Evolutionary conservation across 148 eudicot species (phyloP).

Genomic region (Simmondsia chinensis): DNA sequence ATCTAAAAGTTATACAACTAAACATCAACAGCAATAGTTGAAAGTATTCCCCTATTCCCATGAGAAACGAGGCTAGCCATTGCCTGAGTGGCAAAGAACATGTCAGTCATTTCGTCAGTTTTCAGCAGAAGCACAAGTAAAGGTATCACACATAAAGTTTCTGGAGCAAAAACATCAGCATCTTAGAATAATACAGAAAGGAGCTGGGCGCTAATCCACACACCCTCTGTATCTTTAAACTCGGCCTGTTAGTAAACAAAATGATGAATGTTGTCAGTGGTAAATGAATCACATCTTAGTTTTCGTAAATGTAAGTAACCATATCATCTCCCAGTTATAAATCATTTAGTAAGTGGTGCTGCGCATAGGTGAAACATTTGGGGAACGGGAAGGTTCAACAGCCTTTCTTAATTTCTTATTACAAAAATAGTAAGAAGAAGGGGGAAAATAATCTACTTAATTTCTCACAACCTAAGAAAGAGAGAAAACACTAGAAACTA

Average conservation of each 20-base stretch:
- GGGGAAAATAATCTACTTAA: no score
- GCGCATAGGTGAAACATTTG: no score
- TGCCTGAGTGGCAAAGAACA: slow-evolving; percentile 76
- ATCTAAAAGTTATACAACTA: slow-evolving; percentile 41
- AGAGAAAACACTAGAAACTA: no score
- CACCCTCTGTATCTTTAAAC: slow-evolving; percentile 58
- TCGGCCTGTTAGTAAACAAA: slow-evolving; percentile 44
- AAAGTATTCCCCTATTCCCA: slow-evolving; percentile 45
- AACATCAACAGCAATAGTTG: slow-evolving; percentile 66
- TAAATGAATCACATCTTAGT: no score
- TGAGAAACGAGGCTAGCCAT: slow-evolving; percentile 64
- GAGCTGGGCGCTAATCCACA: slow-evolving; percentile 68
- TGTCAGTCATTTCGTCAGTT: slow-evolving; percentile 59
- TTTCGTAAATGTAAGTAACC: no score
- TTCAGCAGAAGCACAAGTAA: slow-evolving; percentile 51
- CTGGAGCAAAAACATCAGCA: slow-evolving; percentile 33
- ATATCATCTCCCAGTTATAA: no score
- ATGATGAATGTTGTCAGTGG: no score
- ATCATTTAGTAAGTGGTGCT: no score
- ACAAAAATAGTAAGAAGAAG: no score
- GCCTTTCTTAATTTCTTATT: no score
- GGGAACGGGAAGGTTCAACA: no score
- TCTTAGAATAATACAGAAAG: slow-evolving; percentile 68
- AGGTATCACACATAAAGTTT: slow-evolving; percentile 44
- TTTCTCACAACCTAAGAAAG: no score